Percentiles rank a stretch among this genome's conserved stretches.
These are phyloP conservation scores for Tricholoma bakamatsutake DNA, from an alignment of 768 basidiomycete genomes.

Conservation along the genomic window DNA sequence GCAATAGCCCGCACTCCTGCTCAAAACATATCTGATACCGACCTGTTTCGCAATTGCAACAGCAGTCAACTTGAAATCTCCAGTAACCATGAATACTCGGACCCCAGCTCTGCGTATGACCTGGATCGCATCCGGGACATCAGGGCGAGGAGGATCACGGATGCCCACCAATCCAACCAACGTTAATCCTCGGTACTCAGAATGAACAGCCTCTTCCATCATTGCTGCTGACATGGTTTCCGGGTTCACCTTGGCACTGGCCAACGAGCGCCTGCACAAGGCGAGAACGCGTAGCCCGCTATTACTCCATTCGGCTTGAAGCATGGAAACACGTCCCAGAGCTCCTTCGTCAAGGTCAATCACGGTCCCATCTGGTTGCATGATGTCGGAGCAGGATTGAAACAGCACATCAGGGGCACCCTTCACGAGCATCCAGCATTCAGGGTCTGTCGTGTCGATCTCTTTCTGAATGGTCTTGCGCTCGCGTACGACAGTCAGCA, in stretches of 20 bases:
- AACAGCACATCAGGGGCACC: conserved; percentile 47
- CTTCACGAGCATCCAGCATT: conserved; percentile 10
- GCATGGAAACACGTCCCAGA: conserved; percentile 23
- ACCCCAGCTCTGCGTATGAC: conserved; percentile 52
- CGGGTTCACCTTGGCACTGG: conserved; percentile 31
- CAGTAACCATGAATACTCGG: conserved; percentile 58
- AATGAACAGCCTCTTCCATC: conserved; percentile 25
- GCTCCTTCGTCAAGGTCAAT: conserved; percentile 25
- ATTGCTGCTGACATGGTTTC: conserved; percentile 31
- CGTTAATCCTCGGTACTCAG: conserved; percentile 29
- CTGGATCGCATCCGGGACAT: conserved; percentile 46
- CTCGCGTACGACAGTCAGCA: neutral
- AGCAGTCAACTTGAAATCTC: conserved; percentile 56
- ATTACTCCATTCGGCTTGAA: conserved; percentile 44
- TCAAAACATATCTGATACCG: conserved; percentile 38
- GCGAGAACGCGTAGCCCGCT: conserved; percentile 60
- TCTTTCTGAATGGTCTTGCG: neutral
- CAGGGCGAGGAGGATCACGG: conserved; percentile 53
- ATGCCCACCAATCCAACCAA: conserved; percentile 56
- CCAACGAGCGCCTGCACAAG: conserved; percentile 38
- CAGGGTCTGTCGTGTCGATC: neutral
- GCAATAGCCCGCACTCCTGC: neutral
- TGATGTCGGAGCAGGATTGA: conserved; percentile 32
- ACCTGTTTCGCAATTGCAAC: conserved; percentile 58
- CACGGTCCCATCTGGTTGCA: conserved; percentile 30